Conservation (phyloP, 257 asterid genomes). For the Handroanthus guayacan region DNA sequence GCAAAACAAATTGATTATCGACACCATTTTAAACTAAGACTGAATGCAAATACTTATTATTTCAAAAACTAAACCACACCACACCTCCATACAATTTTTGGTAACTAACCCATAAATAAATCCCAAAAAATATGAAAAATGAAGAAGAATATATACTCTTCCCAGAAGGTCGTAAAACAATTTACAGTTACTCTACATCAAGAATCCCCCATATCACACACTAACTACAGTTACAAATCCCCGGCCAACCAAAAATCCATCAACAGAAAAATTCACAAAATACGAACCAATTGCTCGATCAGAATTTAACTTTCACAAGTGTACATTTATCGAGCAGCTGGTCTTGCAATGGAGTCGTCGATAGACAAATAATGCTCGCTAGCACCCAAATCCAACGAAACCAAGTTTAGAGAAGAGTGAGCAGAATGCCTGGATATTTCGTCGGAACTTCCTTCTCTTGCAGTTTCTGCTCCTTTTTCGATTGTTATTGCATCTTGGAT, state of each 20-base stretch:
- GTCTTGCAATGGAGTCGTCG: slow-evolving; percentile 78
- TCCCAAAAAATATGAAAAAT: background rate
- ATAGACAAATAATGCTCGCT: slow-evolving; percentile 75
- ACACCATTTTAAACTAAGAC: too few relatives aligned
- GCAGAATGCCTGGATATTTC: slow-evolving; percentile 80
- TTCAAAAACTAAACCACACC: too few relatives aligned
- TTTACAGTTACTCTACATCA: slow-evolving; percentile 41
- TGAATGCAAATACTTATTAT: too few relatives aligned
- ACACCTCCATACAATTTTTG: too few relatives aligned
- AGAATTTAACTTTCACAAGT: background rate
- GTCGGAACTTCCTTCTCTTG: slow-evolving; percentile 81
- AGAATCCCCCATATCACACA: background rate
- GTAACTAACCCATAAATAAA: background rate
- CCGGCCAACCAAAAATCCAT: slow-evolving; percentile 3
- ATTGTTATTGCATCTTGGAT: slow-evolving; percentile 87
- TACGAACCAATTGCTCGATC: background rate
- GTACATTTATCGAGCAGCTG: slow-evolving; percentile 71
- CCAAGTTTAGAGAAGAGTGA: slow-evolving; percentile 75
- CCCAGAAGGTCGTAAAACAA: slow-evolving; percentile 26
- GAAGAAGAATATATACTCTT: slow-evolving; percentile 14
- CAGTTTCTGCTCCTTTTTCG: slow-evolving; percentile 71
- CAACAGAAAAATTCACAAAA: slow-evolving; percentile 14
- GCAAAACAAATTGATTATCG: too few relatives aligned
- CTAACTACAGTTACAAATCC: background rate
- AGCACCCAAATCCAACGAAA: slow-evolving; percentile 66